Conservation (phyloP, 2,329 filamentous ascomycete genomes). For the Fusarium duplospermum region DNA sequence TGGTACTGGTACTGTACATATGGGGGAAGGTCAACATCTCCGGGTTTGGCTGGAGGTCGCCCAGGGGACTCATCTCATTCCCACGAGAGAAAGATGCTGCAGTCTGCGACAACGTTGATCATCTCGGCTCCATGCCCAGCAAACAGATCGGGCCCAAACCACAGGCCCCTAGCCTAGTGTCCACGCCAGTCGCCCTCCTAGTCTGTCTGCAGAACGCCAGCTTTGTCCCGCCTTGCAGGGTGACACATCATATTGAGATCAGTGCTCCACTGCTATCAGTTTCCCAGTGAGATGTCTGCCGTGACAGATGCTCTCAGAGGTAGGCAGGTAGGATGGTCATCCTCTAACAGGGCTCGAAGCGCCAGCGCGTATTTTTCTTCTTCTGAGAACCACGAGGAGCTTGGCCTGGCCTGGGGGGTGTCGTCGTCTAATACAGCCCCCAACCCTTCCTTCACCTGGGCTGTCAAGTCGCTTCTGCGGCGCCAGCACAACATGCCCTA, state of each 20-base stretch:
- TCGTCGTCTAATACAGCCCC: conserved; percentile 6
- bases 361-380: neutral
- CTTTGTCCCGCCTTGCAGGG: conserved; percentile 33
- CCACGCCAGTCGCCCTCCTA: conserved; percentile 24
- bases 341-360: conserved; percentile 13
- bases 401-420: neutral
- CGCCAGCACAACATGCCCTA: conserved; percentile 20
- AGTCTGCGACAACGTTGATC: conserved; percentile 21
- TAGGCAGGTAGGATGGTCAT: neutral
- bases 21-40: conserved; percentile 1
- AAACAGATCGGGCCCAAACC: conserved; percentile 32
- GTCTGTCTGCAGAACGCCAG: conserved; percentile 35
- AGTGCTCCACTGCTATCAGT: conserved; percentile 28
- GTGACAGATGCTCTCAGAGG: conserved; percentile 14
- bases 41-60: conserved; percentile 6
- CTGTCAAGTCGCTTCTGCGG: conserved; percentile 8
- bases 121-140: conserved; percentile 13
- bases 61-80: neutral
- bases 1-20: neutral
- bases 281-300: conserved; percentile 3
- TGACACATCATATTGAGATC: conserved; percentile 44
- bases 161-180: conserved; percentile 5
- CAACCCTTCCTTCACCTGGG: neutral
- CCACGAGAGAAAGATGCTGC: conserved; percentile 8
- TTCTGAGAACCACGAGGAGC: neutral